Base-by-base conservation (phyloP, 768 basidiomycete genomes). In the Kockovaella imperatae region DNA sequence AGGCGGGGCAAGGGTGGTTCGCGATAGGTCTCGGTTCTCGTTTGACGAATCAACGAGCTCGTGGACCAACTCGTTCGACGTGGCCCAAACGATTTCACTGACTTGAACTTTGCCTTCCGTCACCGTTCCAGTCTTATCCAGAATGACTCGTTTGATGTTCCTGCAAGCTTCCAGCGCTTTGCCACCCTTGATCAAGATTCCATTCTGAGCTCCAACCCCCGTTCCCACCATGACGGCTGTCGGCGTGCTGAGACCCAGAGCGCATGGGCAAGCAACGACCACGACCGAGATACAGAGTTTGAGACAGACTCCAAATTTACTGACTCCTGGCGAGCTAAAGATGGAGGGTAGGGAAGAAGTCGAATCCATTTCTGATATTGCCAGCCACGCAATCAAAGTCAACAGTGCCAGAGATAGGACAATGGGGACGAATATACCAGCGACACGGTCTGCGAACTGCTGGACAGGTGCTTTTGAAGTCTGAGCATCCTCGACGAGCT, bases 151-250 rank as follows among this genome's bases (percentile, higher is more conserved):
- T 67, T 82, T 81, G 61, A 97, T 81, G 43, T 77, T 76, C 56
- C 80, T 82, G 71, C 88, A 89, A 3, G 87, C 89, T 67, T 99
- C 95, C 23, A 99, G 75, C 2, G 95, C 91, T 13, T 85, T 77
- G 1, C 91, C 95, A 18, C 95, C 91, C 69, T 99, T 99, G 80
- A 99, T 97, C 38, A 99, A 74, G 50, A 99, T 97, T 0, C 95
- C 93, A 61, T 97, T 93, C 74, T 85, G 79, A 7, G 95, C 95
- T 1, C 95, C 95, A 48, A 97, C 82, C 1, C 95, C 95, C 0
- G 93, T 97, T 15, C 95, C 95, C 26, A 97, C 95, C 95, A 97
- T 97, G 72, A 97, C 89, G 2, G 93, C 95, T 0, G 95, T 97
- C 1, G 95, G 95, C 0, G 93, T 97, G 47, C 87, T 87, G 50